Base-by-base conservation (phyloP, 1,139 yeast species). In the Geotrichum klebahnii region DNA sequence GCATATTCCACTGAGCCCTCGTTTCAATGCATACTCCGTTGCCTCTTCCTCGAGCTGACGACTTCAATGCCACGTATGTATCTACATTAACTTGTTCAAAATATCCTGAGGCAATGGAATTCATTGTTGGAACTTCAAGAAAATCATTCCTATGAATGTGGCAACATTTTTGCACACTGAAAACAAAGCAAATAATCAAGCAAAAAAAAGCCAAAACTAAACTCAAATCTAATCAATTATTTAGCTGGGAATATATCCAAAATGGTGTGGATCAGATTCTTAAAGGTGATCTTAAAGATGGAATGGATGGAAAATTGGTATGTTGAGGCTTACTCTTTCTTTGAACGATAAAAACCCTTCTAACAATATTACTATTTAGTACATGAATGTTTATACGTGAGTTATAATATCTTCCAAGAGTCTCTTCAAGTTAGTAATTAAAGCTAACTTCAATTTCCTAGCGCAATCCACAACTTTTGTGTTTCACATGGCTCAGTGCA, bases 381-480 rank as follows among this genome's bases (percentile, higher is more conserved):
- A 69, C 55, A 69, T 70, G 71, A 67, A 66, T 49, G 65, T 70
- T 53, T 71, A 71, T 55, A 70, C 75, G 60, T 64, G 55, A 36
- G 65, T 54, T 8, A 20, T 26, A 20, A 20, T 14, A 24, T 12
- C 6, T 12, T 32, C 17, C 6, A 32, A 12, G 31, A 28, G 8
- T 12, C 12, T 28, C 12, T 12, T 12, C 31, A 28, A 12, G 12
- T 28, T 26, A 6, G 31, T 26, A 19, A 10, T 19, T 17, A 19
- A 17, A 17, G 33, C 37, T 26, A 29, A 50, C 22, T 71, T 74
- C 61, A 74, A 26, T 61, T 67, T 53, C 84, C 83, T 66, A 86
- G 95, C 0, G 95, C 96, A 3, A 85, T 92, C 57, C 94, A 90
- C 72, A 90, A 90, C 70, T 92, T 87, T 66, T 92, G 98, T 72